These are phyloP conservation scores for Eucalyptus sp. DNA, from an alignment of 345 rosid species.

Conservation along the genomic window DNA sequence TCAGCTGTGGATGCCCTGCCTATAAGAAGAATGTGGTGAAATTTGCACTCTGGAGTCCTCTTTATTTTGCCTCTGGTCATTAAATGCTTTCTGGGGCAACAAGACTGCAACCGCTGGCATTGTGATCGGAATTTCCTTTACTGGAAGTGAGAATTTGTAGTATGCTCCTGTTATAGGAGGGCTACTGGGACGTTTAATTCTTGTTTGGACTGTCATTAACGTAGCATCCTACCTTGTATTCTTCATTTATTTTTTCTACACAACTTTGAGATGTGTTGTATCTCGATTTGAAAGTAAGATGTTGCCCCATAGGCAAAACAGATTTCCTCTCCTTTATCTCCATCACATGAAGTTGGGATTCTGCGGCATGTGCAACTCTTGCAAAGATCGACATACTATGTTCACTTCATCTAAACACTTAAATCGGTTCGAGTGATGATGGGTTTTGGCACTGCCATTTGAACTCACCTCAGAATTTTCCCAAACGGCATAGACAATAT, in stretches of 20 bases:
- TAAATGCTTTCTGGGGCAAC: neutral
- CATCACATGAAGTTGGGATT: neutral
- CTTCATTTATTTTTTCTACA: neutral
- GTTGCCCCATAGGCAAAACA: neutral
- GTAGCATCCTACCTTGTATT: neutral
- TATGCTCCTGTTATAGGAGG: neutral
- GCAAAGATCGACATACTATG: neutral
- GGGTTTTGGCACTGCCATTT: neutral
- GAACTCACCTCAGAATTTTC: neutral
- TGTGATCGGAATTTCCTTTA: neutral
- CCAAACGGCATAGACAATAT: neutral
- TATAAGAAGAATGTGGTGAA: neutral
- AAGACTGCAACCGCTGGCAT: neutral
- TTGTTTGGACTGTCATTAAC: neutral
- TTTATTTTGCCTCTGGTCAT: neutral
- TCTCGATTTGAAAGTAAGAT: neutral
- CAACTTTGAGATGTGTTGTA: neutral
- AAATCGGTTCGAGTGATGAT: neutral
- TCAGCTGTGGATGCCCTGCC: neutral
- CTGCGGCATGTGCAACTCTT: neutral
- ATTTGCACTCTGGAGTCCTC: neutral
- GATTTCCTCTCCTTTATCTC: neutral
- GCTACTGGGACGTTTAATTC: neutral
- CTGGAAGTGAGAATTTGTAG: neutral
- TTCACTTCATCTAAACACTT: neutral